Evolutionary conservation across 2,329 filamentous ascomycete genomes (phyloP).

Genomic region (Colletotrichum destructivum): DNA sequence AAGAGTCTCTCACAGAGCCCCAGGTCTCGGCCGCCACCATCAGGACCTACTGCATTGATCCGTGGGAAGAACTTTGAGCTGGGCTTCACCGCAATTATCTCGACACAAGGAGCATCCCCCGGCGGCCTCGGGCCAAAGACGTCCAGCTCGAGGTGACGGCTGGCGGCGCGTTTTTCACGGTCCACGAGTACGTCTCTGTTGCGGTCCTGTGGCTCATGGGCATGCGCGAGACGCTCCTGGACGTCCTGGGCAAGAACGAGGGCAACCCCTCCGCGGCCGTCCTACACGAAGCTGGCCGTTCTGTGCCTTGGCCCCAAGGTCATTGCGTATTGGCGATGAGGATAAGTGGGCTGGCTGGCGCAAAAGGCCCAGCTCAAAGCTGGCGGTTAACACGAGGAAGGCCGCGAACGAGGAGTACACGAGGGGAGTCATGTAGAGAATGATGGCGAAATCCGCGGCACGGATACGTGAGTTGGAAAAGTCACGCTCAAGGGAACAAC

Average conservation of each 20-base stretch:
- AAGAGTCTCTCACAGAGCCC: constrained; percentile 34
- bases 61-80: not conserved
- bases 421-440: not conserved
- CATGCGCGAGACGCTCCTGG: constrained; percentile 22
- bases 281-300: constrained; percentile 2
- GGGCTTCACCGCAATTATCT: not conserved
- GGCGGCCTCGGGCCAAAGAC: constrained; percentile 19
- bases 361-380: not conserved
- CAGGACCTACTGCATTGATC: not conserved
- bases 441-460: not conserved
- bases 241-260: not conserved
- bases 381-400: too few species aligned
- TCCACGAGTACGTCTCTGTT: constrained; percentile 45
- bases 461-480: constrained; percentile 22
- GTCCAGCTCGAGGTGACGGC: constrained; percentile 36
- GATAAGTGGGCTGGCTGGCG: not conserved
- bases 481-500: not conserved
- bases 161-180: constrained; percentile 41
- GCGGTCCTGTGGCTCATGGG: constrained; percentile 45
- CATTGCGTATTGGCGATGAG: not conserved
- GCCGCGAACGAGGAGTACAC: not conserved
- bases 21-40: constrained; percentile 15
- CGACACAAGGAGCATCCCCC: constrained; percentile 12
- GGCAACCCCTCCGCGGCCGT: not conserved
- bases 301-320: not conserved